Percentiles rank a stretch among this genome's conserved stretches.
phyloP scores from a whole-genome alignment of 495 filamentous ascomycete species.

The Chaetomidium leptoderma region DNA sequence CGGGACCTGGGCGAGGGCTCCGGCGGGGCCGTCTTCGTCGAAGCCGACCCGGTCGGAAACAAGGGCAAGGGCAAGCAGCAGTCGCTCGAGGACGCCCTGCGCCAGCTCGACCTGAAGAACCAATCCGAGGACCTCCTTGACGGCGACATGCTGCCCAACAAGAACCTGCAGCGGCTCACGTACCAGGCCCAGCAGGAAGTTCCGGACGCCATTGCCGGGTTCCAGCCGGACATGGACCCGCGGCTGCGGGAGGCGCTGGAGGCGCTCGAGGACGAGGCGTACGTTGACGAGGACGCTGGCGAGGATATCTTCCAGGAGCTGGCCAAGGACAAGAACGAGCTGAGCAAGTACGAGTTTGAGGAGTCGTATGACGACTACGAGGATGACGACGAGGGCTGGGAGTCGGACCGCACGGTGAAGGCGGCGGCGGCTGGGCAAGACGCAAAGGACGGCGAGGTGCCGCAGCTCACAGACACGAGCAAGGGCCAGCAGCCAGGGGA shows the following conservation, averaged over 20 bases:
- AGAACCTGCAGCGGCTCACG: conserved; percentile 64
- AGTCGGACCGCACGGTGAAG: conserved; percentile 89
- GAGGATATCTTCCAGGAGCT: conserved; percentile 79
- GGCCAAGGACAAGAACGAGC: conserved; percentile 65
- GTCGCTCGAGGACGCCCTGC: conserved; percentile 75
- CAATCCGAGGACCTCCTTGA: conserved; percentile 58
- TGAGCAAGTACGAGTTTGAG: conserved; percentile 50
- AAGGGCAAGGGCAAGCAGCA: conserved; percentile 62
- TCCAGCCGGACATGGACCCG: conserved; percentile 98
- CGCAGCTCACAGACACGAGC: conserved; percentile 44
- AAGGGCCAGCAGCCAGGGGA: conserved; percentile 36
- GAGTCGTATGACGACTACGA: conserved; percentile 47
- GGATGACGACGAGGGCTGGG: conserved; percentile 78
- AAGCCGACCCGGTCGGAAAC: conserved; percentile 60
- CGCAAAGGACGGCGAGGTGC: conserved; percentile 45
- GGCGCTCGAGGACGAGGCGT: conserved; percentile 93
- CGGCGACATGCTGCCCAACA: conserved; percentile 64
- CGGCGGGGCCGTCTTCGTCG: conserved; percentile 69
- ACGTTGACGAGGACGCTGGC: conserved; percentile 74
- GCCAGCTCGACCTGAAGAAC: conserved; percentile 57
- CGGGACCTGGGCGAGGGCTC: conserved; percentile 65
- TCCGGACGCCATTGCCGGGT: conserved; percentile 84
- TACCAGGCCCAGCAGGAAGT: conserved; percentile 94
- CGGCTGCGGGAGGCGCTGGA: conserved; percentile 87
- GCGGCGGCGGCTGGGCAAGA: conserved; percentile 50